A percentile compares a stretch with the other conserved stretches of the same genome.
Conservation (phyloP, 305 asterid genomes). For the Plantago coronopus region DNA sequence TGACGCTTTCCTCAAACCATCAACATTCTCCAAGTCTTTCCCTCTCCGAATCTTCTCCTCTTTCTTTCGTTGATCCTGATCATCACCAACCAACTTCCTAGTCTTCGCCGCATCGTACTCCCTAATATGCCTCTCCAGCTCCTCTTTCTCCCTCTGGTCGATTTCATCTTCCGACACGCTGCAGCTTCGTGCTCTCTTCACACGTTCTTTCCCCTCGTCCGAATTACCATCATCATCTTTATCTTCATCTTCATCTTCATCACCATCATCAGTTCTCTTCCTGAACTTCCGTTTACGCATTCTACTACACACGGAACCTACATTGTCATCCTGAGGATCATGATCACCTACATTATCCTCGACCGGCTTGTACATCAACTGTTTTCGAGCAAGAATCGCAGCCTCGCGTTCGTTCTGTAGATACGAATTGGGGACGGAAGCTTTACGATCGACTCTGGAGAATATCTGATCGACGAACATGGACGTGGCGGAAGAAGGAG, state of each 20-base stretch:
- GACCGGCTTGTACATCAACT: neutral
- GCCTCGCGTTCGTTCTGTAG: conserved; percentile 6
- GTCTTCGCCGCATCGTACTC: conserved; percentile 85
- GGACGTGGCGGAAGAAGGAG: neutral
- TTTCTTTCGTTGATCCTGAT: conserved; percentile 48
- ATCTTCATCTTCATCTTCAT: conserved; percentile 65
- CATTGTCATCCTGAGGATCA: neutral
- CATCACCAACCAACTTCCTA: conserved; percentile 68
- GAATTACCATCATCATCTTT: conserved; percentile 68
- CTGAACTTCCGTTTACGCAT: conserved; percentile 48
- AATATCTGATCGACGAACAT: neutral
- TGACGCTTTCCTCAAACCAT: conserved; percentile 62
- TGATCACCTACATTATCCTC: neutral
- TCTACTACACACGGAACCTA: no score
- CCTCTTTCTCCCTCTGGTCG: conserved; percentile 82
- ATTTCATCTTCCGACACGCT: conserved; percentile 78
- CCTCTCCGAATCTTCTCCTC: no score
- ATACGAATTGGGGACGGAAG: neutral
- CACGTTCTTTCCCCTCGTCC: conserved; percentile 55
- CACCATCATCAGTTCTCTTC: conserved; percentile 60
- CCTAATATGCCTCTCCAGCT: conserved; percentile 65
- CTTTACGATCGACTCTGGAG: neutral
- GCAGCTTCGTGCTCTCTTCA: conserved; percentile 8
- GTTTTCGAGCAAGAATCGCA: neutral
- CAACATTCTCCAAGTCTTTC: conserved; percentile 61